These are phyloP conservation scores for Primulina huaijiensis DNA, from an alignment of 257 asterid genomes.

Conservation along the genomic window DNA sequence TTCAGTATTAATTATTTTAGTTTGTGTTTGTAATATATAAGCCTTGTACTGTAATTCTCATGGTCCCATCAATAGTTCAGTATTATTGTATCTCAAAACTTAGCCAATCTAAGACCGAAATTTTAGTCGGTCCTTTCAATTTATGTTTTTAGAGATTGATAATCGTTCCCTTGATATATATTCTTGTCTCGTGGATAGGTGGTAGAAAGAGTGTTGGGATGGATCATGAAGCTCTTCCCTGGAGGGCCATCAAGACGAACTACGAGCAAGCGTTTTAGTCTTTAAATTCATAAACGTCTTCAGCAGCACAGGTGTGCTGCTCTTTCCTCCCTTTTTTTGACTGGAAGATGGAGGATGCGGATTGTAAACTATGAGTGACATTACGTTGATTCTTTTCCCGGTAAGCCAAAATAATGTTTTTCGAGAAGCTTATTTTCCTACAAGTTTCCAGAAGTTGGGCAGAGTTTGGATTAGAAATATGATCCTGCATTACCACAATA, in stretches of 20 bases:
- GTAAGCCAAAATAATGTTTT: slow-evolving; percentile 9
- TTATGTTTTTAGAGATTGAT: no score
- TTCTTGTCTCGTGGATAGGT: slow-evolving; percentile 45
- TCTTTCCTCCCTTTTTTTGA: slow-evolving; percentile 34
- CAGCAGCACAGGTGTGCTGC: slow-evolving; percentile 30
- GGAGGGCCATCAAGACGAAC: slow-evolving; percentile 88
- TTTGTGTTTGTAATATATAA: no score
- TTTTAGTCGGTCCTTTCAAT: background rate
- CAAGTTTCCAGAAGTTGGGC: slow-evolving; percentile 18
- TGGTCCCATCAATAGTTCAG: no score
- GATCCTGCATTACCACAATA: no score
- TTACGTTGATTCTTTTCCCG: slow-evolving; percentile 45
- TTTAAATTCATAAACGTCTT: background rate
- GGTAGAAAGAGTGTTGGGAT: slow-evolving; percentile 90
- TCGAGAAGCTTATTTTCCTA: slow-evolving; percentile 11
- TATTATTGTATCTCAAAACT: no score
- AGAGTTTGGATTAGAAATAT: slow-evolving; percentile 23
- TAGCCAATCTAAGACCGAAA: no score
- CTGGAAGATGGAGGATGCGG: slow-evolving; percentile 43
- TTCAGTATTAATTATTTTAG: no score
- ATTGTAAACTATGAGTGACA: slow-evolving; percentile 45
- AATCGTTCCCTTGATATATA: background rate
- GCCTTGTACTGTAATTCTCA: no score
- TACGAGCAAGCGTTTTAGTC: slow-evolving; percentile 68
- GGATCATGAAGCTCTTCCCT: slow-evolving; percentile 97